Evolutionary conservation across 2,329 filamentous ascomycete genomes (phyloP), one percentile per base, ranked within the genome.

Genomic region (Magnaporthiopsis incrustans): DNA sequence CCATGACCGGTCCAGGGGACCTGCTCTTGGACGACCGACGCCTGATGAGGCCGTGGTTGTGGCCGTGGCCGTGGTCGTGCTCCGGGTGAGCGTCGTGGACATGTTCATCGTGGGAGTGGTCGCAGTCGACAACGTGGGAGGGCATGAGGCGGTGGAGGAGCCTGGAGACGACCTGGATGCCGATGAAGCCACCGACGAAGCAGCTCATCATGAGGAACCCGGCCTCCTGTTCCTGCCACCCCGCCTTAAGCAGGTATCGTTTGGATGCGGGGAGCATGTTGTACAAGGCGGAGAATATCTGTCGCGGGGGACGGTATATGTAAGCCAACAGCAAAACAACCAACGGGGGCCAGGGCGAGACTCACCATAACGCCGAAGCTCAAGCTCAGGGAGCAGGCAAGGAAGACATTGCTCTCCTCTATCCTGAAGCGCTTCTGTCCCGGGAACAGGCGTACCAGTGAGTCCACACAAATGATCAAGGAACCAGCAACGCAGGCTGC

Each of bases 331-430:
- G 44, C 2, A 25, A 44, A 59, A 18, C 1, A 5, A 44, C 12
- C 18, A 63, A 56, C 35, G 26, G 65, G 56, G 25, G n/a, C 56
- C 10, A 35, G 38, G 35, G 59, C 18, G 38, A 64, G 30, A 73
- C 85, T 68, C 76, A 97, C 93, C 92, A 99, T 96, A 59, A 98
- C 93, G 58, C 95, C 94, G 69, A 97, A 97, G 74, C 92, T 97
- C 68, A 99, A 78, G 76, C 93, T 97, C 66, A 98, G 78, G 0
- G 94, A 97, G 27, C 88, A 87, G 0, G 93, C 93, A 5, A 97
- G 82, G 73, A 99, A 99, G 27, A 81, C 81, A 78, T 91, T 94
- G 77, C 91, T 97, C 67, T 96, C 90, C 72, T 96, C 87, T 69
- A 99, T 96, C 70, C 87, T 85, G 75, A 98, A 99, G 73, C 88